Evolutionary conservation across 495 filamentous ascomycete species (phyloP).

Genomic region (Cairneyella variabilis): DNA sequence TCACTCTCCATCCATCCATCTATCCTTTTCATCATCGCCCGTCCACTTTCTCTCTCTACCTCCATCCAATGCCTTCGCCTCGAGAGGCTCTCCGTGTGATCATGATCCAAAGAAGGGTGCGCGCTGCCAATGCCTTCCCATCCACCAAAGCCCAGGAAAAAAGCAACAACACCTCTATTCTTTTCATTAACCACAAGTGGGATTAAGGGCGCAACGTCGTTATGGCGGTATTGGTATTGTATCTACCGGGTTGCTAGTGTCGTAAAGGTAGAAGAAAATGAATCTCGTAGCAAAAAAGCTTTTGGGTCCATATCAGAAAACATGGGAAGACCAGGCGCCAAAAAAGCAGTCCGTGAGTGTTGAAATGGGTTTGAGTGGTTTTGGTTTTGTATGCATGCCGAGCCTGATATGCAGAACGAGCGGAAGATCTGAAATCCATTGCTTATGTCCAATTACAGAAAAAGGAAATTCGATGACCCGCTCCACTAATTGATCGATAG

Average conservation of each 20-base stretch:
- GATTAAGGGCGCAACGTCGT: conserved; percentile 24
- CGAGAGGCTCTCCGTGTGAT: conserved; percentile 17
- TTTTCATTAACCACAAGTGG: conserved; percentile 19
- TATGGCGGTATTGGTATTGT: no score
- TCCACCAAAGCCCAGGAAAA: no score
- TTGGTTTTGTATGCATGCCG: conserved; percentile 23
- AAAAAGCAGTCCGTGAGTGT: conserved; percentile 26
- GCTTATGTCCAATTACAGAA: conserved; percentile 26
- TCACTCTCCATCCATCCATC: conserved; percentile 25
- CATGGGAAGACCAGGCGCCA: conserved; percentile 30
- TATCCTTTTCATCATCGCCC: conserved; percentile 28
- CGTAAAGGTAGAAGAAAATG: conserved; percentile 27
- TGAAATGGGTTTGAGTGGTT: conserved; percentile 13
- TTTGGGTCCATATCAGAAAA: conserved; percentile 22
- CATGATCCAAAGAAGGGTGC: conserved; percentile 11
- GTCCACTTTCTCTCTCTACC: conserved; percentile 25
- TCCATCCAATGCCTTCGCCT: conserved; percentile 18
- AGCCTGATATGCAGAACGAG: conserved; percentile 24
- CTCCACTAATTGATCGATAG: conserved; percentile 20
- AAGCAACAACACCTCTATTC: conserved; percentile 9
- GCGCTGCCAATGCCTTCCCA: conserved; percentile 4
- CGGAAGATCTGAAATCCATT: no score
- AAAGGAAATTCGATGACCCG: conserved; percentile 23
- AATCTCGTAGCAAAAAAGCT: conserved; percentile 28
- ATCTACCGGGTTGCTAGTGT: conserved; percentile 29